Evolutionary conservation across 768 basidiomycete species (phyloP).

Genomic region (Boletus pseudopeckii): DNA sequence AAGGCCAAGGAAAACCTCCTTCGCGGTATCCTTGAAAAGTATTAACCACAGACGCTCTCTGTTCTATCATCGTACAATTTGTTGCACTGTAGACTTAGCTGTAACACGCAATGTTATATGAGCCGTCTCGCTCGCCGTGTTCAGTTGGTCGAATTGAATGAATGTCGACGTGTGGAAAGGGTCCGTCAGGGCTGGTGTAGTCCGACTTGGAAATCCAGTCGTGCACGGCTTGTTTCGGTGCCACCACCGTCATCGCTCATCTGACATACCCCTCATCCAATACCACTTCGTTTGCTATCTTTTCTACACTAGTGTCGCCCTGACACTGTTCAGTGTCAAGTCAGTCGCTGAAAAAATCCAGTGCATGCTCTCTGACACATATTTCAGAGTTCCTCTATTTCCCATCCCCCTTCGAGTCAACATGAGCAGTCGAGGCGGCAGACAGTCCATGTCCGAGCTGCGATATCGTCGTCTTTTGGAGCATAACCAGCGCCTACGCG

Average conservation of each 20-base stretch:
- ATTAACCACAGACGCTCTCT: constrained; percentile 11
- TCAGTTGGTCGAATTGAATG: not conserved
- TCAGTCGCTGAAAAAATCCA: not conserved
- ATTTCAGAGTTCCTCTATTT: not conserved
- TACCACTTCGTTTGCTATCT: not conserved
- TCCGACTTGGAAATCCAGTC: constrained; percentile 2
- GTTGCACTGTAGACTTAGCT: constrained; percentile 6
- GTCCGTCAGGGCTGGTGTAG: not conserved
- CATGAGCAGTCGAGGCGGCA: constrained; percentile 63
- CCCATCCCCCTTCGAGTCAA: constrained; percentile 7
- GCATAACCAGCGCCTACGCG: constrained; percentile 68
- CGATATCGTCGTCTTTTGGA: constrained; percentile 75
- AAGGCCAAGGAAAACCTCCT: constrained; percentile 35
- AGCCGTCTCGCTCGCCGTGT: not conserved
- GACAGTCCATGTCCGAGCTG: constrained; percentile 77
- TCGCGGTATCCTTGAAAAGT: constrained; percentile 33
- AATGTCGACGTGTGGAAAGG: constrained; percentile 23
- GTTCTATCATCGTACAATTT: not conserved
- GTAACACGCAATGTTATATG: not conserved
- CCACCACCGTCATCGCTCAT: constrained; percentile 7
- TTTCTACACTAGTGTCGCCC: not conserved
- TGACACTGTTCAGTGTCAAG: not conserved
- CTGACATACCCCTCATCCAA: constrained; percentile 2
- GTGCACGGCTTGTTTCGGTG: constrained; percentile 6
- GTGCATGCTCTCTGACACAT: not conserved